phyloP scores from a whole-genome alignment of 371 early-diverging fungal genomes.

The Apophysomyces sp. region DNA sequence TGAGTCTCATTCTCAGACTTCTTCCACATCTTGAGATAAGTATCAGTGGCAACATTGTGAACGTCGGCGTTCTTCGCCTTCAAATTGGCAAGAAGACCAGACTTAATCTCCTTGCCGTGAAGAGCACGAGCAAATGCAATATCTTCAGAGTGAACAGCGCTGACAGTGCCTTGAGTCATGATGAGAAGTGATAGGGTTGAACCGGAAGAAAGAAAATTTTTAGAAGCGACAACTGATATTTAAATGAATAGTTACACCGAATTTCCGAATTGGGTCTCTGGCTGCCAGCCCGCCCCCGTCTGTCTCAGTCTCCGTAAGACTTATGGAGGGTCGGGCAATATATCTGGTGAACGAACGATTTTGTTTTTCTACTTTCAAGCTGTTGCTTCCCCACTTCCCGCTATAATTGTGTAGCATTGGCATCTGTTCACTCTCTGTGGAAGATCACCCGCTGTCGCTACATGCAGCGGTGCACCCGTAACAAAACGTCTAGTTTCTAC shows the following conservation, averaged over 20 bases:
- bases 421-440: no score
- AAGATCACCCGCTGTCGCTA: no score
- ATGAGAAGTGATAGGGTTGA: not conserved
- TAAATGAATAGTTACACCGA: not conserved
- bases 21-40: conserved; percentile 67
- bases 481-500: no score
- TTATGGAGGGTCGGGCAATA: no score
- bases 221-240: not conserved
- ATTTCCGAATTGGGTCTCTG: not conserved
- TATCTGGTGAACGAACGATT: no score
- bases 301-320: not conserved
- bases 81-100: conserved; percentile 50
- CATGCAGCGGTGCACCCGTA: no score
- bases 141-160: conserved; percentile 45
- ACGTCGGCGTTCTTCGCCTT: conserved; percentile 56
- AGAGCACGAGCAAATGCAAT: conserved; percentile 54
- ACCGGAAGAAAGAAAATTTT: not conserved
- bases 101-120: conserved; percentile 47
- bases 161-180: conserved; percentile 32
- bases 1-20: conserved; percentile 45
- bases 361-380: no score
- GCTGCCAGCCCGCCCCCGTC: not conserved
- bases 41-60: conserved; percentile 53
- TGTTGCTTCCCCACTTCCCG: no score
- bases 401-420: no score